Conservation (phyloP, 2,329 filamentous ascomycete genomes). For the Alternaria gaisen region DNA sequence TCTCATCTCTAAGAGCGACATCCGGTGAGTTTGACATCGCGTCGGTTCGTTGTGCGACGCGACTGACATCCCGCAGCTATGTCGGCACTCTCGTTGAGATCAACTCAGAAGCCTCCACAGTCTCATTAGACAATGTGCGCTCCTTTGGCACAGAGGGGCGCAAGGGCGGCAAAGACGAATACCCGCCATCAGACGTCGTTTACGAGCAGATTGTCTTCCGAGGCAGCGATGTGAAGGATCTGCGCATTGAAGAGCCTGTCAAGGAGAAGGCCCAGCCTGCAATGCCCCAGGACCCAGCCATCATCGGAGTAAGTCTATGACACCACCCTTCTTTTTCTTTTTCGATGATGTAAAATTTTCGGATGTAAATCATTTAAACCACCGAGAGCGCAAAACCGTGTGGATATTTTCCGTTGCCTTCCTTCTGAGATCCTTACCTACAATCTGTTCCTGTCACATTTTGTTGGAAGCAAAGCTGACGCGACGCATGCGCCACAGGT, state of each 20-base stretch:
- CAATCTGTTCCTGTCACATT: slow-evolving; percentile 21
- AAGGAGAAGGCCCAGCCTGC: slow-evolving; percentile 75
- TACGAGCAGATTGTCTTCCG: slow-evolving; percentile 99
- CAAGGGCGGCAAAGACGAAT: slow-evolving; percentile 81
- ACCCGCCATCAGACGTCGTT: slow-evolving; percentile 82
- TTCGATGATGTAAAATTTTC: slow-evolving; percentile 90
- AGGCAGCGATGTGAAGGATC: slow-evolving; percentile 97
- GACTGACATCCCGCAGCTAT: slow-evolving; percentile 69
- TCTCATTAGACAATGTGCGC: slow-evolving; percentile 94
- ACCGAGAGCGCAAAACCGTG: slow-evolving; percentile 95
- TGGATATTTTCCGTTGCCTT: slow-evolving; percentile 99
- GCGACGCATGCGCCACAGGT: slow-evolving; percentile 38
- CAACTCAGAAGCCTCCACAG: slow-evolving; percentile 95
- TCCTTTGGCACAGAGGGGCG: slow-evolving; percentile 96
- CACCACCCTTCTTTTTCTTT: slow-evolving; percentile 23
- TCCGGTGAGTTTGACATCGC: slow-evolving; percentile 71
- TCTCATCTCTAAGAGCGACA: slow-evolving; percentile 96
- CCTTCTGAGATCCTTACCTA: slow-evolving; percentile 79
- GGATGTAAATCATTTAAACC: slow-evolving; percentile 90
- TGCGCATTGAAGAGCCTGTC: slow-evolving; percentile 87
- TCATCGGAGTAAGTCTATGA: slow-evolving; percentile 84
- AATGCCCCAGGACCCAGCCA: slow-evolving; percentile 93
- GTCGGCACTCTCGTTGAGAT: slow-evolving; percentile 96
- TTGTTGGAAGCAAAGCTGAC: slow-evolving; percentile 31
- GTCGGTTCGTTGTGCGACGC: slow-evolving; percentile 24